Conservation (phyloP, 257 asterid genomes). For the Scutellaria minor region DNA sequence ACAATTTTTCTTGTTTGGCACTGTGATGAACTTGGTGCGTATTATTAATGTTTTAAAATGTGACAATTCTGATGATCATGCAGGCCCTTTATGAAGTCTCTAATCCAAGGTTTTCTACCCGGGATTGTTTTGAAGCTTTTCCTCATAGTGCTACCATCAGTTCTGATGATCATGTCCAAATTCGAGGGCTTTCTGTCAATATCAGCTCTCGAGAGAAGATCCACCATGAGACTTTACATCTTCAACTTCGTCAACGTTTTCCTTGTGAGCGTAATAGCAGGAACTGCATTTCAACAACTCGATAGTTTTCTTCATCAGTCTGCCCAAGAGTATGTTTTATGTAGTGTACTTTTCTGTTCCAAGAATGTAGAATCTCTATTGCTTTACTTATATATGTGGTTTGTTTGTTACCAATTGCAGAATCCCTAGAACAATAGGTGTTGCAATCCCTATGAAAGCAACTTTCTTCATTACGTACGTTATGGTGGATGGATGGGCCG, state of each 20-base stretch:
- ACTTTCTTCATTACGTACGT: slow-evolving; percentile 92
- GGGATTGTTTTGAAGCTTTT: slow-evolving; percentile 95
- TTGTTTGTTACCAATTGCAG: slow-evolving; percentile 47
- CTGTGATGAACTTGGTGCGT: too few species aligned
- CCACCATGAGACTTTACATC: slow-evolving; percentile 73
- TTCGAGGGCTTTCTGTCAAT: slow-evolving; percentile 84
- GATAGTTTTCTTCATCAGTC: slow-evolving; percentile 68
- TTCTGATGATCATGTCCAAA: slow-evolving; percentile 90
- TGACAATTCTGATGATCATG: slow-evolving; percentile 24
- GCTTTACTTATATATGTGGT: background rate
- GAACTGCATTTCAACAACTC: slow-evolving; percentile 91
- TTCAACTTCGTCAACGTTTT: slow-evolving; percentile 89
- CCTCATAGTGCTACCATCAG: slow-evolving; percentile 80
- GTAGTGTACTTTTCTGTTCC: background rate
- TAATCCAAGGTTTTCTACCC: slow-evolving; percentile 94
- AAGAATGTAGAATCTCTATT: background rate
- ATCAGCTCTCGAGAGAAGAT: slow-evolving; percentile 79
- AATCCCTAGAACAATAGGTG: slow-evolving; percentile 78
- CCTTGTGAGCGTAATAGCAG: slow-evolving; percentile 81
- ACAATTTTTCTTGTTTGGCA: too few species aligned
- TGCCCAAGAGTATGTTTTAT: slow-evolving; percentile 64
- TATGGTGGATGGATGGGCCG: slow-evolving; percentile 99
- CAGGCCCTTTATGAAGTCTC: slow-evolving; percentile 84
- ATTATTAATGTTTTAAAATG: too few species aligned
- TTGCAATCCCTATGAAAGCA: slow-evolving; percentile 94